Base-by-base conservation (phyloP, 352 stramenopile species). In the Peronosclerospora sorghi region DNA sequence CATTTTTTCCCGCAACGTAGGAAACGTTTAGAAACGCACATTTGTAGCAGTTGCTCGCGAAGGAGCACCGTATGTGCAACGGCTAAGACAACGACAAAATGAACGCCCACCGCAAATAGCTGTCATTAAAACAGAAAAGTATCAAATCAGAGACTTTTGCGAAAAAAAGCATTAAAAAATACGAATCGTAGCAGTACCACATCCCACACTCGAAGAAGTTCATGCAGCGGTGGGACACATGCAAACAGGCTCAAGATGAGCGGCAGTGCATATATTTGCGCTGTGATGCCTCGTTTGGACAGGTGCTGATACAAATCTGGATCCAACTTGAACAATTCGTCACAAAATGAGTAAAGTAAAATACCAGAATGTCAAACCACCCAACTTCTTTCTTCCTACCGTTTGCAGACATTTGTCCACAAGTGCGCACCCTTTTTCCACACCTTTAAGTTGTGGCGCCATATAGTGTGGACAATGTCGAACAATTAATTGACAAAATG, bases 141-240 rank as follows among this genome's bases (percentile, higher is more conserved):
- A 7, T 23, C 5, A 23, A 13, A 26, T 19, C 34, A 39, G 26
- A 26, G 9, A 23, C 3, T 36, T 36, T 12, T 14, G 26, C 17
- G 15, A 17, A 10, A 5, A 5, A 34, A 9, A 34, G 28, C 15
- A 34, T 9, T 30, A 12, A n/a, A 9, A 13, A 34, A 9, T 15
- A 5, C 28, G 15, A 13, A 34, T 21, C 2, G 4, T 2, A 41
- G 5, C 17, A 68, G 18, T 59, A 93, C 81, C 46, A 94, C 74
- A 62, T 96, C 86, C 86, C 86, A 96, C 8, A 96, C 74, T 21
- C 84, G 76, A 12, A 96, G 50, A 2, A 95, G 64, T 45, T 95
- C 80, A 39, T 87, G 67, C 6, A 96, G 50, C 20, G 86, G 86
- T 8, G 86, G 86, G 0, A 90, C 83, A 39, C 85, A 95, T 6